Evolutionary conservation across 805 yeast genomes (phyloP).

Genomic region (Priceomyces haplophilus): DNA sequence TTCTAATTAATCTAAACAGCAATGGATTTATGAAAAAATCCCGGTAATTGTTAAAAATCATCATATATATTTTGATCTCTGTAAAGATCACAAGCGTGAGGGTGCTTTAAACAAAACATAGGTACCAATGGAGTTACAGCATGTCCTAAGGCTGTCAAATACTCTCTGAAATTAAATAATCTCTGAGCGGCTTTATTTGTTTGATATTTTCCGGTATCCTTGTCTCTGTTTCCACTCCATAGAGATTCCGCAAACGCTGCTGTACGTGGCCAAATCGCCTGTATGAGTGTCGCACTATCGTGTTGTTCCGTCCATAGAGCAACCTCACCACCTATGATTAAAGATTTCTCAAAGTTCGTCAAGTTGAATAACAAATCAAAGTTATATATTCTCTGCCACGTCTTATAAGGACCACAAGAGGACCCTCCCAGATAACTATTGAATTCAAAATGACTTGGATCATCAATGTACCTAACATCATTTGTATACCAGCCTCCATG

Average conservation of each 20-base stretch:
- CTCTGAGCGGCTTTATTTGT: conserved; percentile 30
- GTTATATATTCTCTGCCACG: conserved; percentile 41
- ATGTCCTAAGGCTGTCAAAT: conserved; percentile 33
- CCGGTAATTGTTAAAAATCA: conserved; percentile 1
- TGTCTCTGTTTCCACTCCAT: conserved; percentile 41
- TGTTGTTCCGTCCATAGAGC: conserved; percentile 41
- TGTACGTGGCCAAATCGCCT: conserved; percentile 38
- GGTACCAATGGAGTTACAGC: conserved; percentile 36
- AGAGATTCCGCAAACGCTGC: conserved; percentile 40
- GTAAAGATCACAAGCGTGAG: conserved; percentile 36
- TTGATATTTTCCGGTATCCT: conserved; percentile 23
- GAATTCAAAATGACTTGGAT: conserved; percentile 19
- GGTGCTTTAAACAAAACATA: conserved; percentile 31
- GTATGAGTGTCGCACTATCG: conserved; percentile 28
- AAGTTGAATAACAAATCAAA: conserved; percentile 31
- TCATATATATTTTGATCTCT: conserved; percentile 9
- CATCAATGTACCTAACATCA: conserved; percentile 30
- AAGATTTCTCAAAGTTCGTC: conserved; percentile 25
- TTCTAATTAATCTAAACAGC: too few species aligned
- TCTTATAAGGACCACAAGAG: conserved; percentile 44
- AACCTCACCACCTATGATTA: conserved; percentile 38
- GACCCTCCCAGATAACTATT: conserved; percentile 31
- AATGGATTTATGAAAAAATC: too few species aligned
- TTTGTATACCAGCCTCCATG: conserved; percentile 35
- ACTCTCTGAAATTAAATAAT: conserved; percentile 38